These are phyloP conservation scores for Tolypocladium endophyticum DNA, from an alignment of 2,329 filamentous ascomycete species.

Conservation along the genomic window DNA sequence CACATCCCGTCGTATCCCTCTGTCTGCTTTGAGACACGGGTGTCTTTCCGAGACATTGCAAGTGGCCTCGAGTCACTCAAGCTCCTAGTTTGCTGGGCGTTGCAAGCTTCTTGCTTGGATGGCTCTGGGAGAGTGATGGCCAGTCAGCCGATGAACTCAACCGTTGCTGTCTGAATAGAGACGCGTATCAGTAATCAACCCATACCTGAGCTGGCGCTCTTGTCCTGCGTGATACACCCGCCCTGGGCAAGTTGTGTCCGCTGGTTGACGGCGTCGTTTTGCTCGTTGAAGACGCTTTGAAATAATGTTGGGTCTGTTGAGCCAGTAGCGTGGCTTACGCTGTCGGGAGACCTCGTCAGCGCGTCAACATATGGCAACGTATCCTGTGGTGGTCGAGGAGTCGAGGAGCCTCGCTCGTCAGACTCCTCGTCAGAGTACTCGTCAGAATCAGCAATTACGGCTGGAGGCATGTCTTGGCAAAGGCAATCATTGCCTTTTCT, in stretches of 20 bases:
- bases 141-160: background rate
- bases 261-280: slow-evolving; percentile 22
- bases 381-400: slow-evolving; percentile 2
- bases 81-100: background rate
- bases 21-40: background rate
- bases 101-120: background rate
- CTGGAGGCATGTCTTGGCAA: slow-evolving; percentile 8
- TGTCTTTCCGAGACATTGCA: background rate
- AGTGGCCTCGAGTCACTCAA: background rate
- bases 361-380: background rate
- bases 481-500: background rate
- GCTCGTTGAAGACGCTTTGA: slow-evolving; percentile 34
- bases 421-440: slow-evolving; percentile 18
- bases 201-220: background rate
- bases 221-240: background rate
- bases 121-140: background rate
- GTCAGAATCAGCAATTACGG: slow-evolving; percentile 28
- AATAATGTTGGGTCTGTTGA: slow-evolving; percentile 41
- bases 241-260: slow-evolving; percentile 1
- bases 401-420: slow-evolving; percentile 9
- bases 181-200: no score
- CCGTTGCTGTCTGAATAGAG: no score
- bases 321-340: slow-evolving; percentile 18
- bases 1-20: slow-evolving; percentile 20
- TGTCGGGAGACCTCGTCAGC: slow-evolving; percentile 12